phyloP scores from a whole-genome alignment of 129 eudicot genomes.

The Helianthus tuberosus region DNA sequence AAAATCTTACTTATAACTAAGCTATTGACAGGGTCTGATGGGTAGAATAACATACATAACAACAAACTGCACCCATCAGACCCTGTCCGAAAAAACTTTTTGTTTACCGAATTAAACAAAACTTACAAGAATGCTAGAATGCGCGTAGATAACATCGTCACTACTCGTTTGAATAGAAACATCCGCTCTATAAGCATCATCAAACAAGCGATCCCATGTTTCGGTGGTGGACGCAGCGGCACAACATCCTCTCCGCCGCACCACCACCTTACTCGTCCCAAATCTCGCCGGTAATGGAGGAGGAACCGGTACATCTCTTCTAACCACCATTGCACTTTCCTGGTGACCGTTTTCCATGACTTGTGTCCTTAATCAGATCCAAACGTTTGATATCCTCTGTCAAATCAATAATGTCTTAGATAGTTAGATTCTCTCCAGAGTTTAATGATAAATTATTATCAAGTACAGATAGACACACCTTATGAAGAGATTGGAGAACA shows the following conservation, averaged over 20 bases:
- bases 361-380: neutral
- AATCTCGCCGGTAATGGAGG: constrained; percentile 57
- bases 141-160: constrained; percentile 58
- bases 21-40: no score
- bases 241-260: constrained; percentile 18
- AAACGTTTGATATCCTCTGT: constrained; percentile 14
- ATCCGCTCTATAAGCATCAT: constrained; percentile 88
- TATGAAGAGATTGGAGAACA: constrained; percentile 22
- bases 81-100: no score
- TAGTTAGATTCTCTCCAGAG: constrained; percentile 16
- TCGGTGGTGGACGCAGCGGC: constrained; percentile 28
- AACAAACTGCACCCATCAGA: no score
- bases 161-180: constrained; percentile 63
- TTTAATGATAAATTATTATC: constrained; percentile 3
- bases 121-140: constrained; percentile 78
- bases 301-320: constrained; percentile 45
- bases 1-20: no score
- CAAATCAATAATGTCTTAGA: constrained; percentile 23
- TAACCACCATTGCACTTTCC: constrained; percentile 28
- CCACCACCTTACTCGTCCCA: constrained; percentile 13
- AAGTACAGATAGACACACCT: constrained; percentile 32
- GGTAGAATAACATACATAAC: no score
- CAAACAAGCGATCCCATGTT: constrained; percentile 78
- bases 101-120: no score
- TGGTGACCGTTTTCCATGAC: constrained; percentile 31